phyloP scores from a whole-genome alignment of 352 stramenopile genomes.

The Phytophthora brassicae region DNA sequence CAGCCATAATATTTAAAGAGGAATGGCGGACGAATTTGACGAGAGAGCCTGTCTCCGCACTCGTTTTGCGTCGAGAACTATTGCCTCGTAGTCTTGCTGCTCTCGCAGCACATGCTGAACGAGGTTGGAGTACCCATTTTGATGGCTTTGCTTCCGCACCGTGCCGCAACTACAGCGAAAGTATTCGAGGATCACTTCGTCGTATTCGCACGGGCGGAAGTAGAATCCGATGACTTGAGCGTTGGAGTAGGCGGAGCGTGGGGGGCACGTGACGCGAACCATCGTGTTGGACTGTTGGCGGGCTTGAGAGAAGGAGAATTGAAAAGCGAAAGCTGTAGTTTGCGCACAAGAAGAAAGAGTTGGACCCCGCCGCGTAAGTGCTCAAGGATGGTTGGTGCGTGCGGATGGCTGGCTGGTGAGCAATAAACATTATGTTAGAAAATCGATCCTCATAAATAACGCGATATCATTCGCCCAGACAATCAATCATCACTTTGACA shows the following conservation, averaged over 20 bases:
- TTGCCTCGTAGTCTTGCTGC: conserved; percentile 3
- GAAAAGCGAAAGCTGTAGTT: neutral
- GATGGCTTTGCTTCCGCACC: conserved; percentile 10
- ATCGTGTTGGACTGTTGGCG: neutral
- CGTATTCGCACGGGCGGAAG: conserved; percentile 13
- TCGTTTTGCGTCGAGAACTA: conserved; percentile 7
- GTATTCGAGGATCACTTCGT: conserved; percentile 12
- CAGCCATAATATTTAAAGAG: neutral
- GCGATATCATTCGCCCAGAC: neutral
- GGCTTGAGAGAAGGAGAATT: neutral
- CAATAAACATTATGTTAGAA: neutral
- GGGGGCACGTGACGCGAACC: neutral
- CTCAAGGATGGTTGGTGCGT: neutral
- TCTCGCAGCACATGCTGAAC: neutral
- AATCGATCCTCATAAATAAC: neutral
- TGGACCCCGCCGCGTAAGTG: neutral
- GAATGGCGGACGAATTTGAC: neutral
- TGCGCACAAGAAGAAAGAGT: neutral
- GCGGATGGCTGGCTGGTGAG: neutral
- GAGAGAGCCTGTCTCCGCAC: neutral
- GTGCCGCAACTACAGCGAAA: conserved; percentile 9
- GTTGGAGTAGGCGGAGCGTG: neutral
- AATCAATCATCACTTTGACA: neutral
- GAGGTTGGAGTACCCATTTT: conserved; percentile 6
- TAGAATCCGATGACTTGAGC: conserved; percentile 8